Evolutionary conservation across 2,329 filamentous ascomycete genomes (phyloP), one percentile per base, ranked within the genome.

Genomic region (Aspergillus sp.): DNA sequence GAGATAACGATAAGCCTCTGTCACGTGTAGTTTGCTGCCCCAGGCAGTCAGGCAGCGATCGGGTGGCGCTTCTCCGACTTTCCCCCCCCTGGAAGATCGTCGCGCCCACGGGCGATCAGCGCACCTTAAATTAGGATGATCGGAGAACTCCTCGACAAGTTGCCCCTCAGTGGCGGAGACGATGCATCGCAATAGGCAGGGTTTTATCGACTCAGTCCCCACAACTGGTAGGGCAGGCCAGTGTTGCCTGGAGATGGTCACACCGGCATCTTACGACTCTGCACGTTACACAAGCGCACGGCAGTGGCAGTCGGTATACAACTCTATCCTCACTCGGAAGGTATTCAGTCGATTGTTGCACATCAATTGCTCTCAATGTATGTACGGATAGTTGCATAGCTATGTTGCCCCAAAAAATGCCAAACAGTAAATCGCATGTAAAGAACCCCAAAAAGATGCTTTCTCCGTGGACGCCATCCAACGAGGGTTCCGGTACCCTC

Each of bases 1-100:
- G 67, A 70, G 66, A 70, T 72, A 70, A 32, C 42, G 53, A 55
- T 55, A 55, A 55, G 22, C 6, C 29, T 10, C 1, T 10, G 16
- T 49, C 53, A 55, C 53, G 53, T 55, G 53, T 4, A 46, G 1
- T 2, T 7, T 29, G 18, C 26, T 22, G 16, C 31, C 51, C 50
- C 29, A 20, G 50, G n/a, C 29, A 32, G 20, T 32, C 29, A 52
- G 36, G 18, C 24, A 29, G 18, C 14, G 26, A 55, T 55, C 24
- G 49, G 4, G 29, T 51, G 49, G 49, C 45, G 22, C 45, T 16
- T 22, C 16, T 46, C 14, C 32, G 11, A 11, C 32, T 36, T 36
- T 14, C 11, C 32, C 32, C 32, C 32, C 45, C 45, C 45, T 47
- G 45, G 22, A 24, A 47, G 45, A 47, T 47, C 45, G 45, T 47